Conservation (phyloP, 2,329 filamentous ascomycete genomes). For the Claviceps cyperi region DNA sequence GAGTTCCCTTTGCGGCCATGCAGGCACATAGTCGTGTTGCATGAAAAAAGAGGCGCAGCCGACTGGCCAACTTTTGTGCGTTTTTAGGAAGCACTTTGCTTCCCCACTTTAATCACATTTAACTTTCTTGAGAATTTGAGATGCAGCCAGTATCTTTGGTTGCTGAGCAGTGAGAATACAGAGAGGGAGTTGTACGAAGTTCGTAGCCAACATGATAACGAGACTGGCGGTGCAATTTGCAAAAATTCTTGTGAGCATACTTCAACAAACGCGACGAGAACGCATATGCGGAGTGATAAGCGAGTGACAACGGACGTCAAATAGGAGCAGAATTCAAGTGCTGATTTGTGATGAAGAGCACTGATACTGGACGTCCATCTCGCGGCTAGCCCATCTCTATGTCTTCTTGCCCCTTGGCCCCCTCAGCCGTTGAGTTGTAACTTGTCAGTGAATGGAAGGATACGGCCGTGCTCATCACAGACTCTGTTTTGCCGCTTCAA, state of each 20-base stretch:
- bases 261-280: background rate
- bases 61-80: too few relatives aligned
- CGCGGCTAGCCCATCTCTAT: background rate
- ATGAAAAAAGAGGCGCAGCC: too few relatives aligned
- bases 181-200: background rate
- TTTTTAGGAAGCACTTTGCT: background rate
- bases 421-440: too few relatives aligned
- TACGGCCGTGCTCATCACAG: too few relatives aligned
- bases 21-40: too few relatives aligned
- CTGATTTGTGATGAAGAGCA: too few relatives aligned
- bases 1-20: background rate
- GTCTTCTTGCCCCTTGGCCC: background rate
- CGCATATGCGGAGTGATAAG: too few relatives aligned
- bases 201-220: background rate
- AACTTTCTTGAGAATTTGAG: background rate
- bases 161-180: too few relatives aligned
- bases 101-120: background rate
- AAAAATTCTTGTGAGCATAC: background rate
- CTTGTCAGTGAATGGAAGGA: background rate
- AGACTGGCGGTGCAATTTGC: background rate
- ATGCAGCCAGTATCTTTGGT: background rate
- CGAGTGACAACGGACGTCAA: too few relatives aligned
- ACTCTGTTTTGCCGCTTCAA: background rate
- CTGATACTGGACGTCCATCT: background rate
- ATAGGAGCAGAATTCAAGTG: too few relatives aligned